These are phyloP conservation scores for Termitomyces sp. DNA, from an alignment of 768 basidiomycete species.

Conservation along the genomic window DNA sequence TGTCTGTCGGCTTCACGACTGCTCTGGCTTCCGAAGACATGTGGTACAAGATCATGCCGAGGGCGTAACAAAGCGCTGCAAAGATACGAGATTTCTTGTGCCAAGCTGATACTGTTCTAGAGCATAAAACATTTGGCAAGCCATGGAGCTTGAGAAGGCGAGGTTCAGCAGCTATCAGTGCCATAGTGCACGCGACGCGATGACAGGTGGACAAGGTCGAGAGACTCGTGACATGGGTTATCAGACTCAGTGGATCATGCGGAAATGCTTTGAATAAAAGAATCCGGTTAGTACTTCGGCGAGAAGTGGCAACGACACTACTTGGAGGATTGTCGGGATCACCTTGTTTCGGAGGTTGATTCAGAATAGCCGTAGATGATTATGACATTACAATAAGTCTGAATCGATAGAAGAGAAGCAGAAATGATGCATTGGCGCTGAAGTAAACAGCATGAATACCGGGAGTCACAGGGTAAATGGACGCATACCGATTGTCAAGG, in stretches of 20 bases:
- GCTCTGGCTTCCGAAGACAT: neutral
- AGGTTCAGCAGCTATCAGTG: neutral
- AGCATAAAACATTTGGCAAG: neutral
- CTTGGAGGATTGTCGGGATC: neutral
- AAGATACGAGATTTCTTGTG: neutral
- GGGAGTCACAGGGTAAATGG: neutral
- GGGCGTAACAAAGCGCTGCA: neutral
- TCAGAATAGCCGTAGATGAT: neutral
- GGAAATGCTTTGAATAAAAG: neutral
- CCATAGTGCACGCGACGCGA: neutral
- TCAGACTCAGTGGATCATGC: neutral
- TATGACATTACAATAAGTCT: neutral
- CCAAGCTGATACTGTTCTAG: neutral
- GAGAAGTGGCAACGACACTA: neutral
- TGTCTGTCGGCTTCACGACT: neutral
- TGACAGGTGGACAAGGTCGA: neutral
- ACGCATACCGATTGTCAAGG: neutral
- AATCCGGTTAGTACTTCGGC: neutral
- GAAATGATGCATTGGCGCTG: neutral
- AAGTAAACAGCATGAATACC: neutral
- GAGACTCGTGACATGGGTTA: neutral
- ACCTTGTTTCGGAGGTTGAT: neutral
- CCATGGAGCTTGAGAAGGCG: neutral
- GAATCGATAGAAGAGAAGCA: neutral
- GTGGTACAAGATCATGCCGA: neutral